phyloP scores from a whole-genome alignment of 2,329 filamentous ascomycete species.

The Orbilia javanica region DNA sequence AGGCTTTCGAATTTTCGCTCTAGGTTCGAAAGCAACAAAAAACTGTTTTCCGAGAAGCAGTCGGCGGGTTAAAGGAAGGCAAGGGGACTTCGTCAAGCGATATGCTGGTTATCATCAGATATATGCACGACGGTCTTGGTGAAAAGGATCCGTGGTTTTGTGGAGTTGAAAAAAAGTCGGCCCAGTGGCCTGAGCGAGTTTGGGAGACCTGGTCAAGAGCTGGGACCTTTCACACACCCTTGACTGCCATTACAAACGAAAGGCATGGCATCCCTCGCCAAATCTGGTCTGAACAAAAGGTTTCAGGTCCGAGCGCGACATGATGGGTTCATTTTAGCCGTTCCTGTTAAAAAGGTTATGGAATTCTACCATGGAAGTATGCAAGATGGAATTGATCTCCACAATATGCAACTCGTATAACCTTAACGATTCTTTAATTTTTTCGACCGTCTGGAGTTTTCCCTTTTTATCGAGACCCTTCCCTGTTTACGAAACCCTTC shows the following conservation, averaged over 20 bases:
- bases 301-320: conserved; percentile 47
- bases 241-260: conserved; percentile 9
- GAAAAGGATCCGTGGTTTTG: conserved; percentile 20
- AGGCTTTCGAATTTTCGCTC: not conserved
- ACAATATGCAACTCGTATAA: conserved; percentile 23
- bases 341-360: conserved; percentile 41
- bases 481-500: conserved; percentile 13
- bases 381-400: conserved; percentile 33
- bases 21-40: not conserved
- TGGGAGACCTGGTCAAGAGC: conserved; percentile 49
- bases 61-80: conserved; percentile 12
- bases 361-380: conserved; percentile 39
- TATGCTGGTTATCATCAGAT: conserved; percentile 8
- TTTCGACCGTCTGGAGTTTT: not conserved
- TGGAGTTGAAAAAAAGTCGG: conserved; percentile 1
- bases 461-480: not conserved
- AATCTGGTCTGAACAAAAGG: conserved; percentile 29
- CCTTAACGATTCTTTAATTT: not conserved
- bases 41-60: not conserved
- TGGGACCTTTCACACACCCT: conserved; percentile 48
- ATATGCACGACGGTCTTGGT: conserved; percentile 6
- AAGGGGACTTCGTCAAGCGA: not conserved
- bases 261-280: conserved; percentile 27
- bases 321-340: conserved; percentile 43
- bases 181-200: conserved; percentile 45